These are phyloP conservation scores for Epichloe bromicola DNA, from an alignment of 2,329 filamentous ascomycete genomes.

Conservation along the genomic window DNA sequence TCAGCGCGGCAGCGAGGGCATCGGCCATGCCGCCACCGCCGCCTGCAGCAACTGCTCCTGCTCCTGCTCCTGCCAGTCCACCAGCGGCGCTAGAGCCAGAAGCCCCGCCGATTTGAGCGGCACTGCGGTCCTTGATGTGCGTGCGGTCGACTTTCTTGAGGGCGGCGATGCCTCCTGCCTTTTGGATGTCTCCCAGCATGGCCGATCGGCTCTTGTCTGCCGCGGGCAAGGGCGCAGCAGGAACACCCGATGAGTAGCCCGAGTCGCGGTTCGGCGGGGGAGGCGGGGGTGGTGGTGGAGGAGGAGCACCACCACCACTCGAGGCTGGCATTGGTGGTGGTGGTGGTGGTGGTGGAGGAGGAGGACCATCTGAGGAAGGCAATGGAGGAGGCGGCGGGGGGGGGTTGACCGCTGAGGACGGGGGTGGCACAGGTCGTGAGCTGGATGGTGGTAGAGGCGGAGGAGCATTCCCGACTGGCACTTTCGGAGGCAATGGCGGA, in stretches of 20 bases:
- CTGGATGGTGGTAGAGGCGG: constrained; percentile 38
- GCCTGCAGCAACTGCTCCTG: constrained; percentile 22
- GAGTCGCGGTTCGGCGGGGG: constrained; percentile 46
- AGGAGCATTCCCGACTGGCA: constrained; percentile 29
- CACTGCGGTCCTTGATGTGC: constrained; percentile 61
- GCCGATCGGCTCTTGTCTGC: constrained; percentile 40
- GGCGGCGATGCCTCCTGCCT: constrained; percentile 50
- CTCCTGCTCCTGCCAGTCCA: constrained; percentile 34
- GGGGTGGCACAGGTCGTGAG: constrained; percentile 39
- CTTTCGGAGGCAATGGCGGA: constrained; percentile 36
- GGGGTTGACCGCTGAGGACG: constrained; percentile 27
- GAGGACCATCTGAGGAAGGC: constrained; percentile 18
- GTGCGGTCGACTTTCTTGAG: constrained; percentile 63
- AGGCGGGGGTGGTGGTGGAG: constrained; percentile 32
- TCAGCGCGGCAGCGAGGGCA: constrained; percentile 64
- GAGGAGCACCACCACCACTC: constrained; percentile 18
- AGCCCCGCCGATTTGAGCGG: constrained; percentile 41
- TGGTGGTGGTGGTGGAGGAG: constrained; percentile 21
- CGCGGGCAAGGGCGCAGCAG: constrained; percentile 29
- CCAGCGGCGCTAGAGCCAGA: constrained; percentile 38
- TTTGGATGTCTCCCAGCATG: constrained; percentile 57
- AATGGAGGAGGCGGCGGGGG: constrained; percentile 12
- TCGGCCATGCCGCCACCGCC: constrained; percentile 61
- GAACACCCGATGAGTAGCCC: constrained; percentile 41
- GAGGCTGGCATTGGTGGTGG: constrained; percentile 20